Evolutionary conservation across 768 basidiomycete genomes (phyloP).

Genomic region (Lactarius psammicola): DNA sequence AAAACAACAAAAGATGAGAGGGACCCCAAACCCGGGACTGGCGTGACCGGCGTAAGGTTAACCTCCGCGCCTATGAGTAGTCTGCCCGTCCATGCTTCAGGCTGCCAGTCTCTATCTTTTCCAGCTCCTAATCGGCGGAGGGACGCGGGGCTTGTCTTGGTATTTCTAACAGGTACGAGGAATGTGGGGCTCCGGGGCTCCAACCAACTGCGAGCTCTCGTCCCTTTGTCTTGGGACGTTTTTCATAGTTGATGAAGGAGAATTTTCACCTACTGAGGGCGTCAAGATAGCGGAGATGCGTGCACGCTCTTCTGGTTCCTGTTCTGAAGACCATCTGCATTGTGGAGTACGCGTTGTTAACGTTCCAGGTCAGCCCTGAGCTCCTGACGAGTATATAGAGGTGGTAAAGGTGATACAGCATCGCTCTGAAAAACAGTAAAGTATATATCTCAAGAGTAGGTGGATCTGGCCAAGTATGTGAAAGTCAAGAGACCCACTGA

Average conservation of each 20-base stretch:
- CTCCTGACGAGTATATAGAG: background rate
- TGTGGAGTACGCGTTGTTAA: conserved; percentile 18
- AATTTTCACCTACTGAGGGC: background rate
- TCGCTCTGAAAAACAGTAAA: too few species aligned
- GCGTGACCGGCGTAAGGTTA: background rate
- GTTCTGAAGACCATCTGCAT: conserved; percentile 23
- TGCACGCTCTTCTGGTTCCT: conserved; percentile 24
- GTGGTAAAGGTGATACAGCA: conserved; percentile 10
- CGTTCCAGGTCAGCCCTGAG: background rate
- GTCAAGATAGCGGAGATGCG: background rate
- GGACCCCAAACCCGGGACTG: background rate
- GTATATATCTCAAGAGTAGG: too few species aligned
- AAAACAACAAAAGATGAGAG: background rate
- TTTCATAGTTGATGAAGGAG: background rate
- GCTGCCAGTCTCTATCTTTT: conserved; percentile 25
- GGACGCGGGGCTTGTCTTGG: background rate
- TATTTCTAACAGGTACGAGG: background rate
- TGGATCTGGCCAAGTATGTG: conserved; percentile 26
- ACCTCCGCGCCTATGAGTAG: conserved; percentile 1
- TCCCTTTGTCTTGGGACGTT: background rate
- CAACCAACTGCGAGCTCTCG: background rate
- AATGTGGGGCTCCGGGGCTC: background rate
- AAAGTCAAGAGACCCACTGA: conserved; percentile 26
- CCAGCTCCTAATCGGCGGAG: conserved; percentile 4
- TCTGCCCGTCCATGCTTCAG: conserved; percentile 22